Evolutionary conservation across 202 grass and related monocot genomes (phyloP), one percentile per base, ranked within the genome.

Genomic region (Carex arenaria): DNA sequence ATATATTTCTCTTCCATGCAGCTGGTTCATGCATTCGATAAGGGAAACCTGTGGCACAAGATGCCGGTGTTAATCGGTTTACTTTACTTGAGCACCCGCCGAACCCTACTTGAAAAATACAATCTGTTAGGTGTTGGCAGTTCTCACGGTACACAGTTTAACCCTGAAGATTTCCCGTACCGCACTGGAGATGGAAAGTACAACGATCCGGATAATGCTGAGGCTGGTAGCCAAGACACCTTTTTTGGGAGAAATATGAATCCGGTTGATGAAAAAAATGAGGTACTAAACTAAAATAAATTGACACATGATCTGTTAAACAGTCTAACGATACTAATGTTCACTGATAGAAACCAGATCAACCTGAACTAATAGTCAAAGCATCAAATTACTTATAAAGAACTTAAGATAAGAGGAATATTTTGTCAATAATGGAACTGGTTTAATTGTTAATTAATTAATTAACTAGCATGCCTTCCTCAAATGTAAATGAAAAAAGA

Each of bases 201-300:
- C 54, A 92, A 92, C 10, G 87, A 92, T 62, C 90, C 78, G 0
- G 43, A 89, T 68, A 91, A 87, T 63, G 76, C 64, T 1, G 70
- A 92, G 54, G 87, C 87, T 17, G 87, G 87, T 56, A 85, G 87
- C 60, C 65, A 85, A 60, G 5, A 85, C 32, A 85, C 87, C 42
- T 92, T 92, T 84, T 89, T 92, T 56, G 90, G 90, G 42, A 86
- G 87, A 82, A 91, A 89, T 76, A 91, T 91, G 90, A 75, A 72
- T 55, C 90, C 81, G 0, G 11, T 60, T 31, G 90, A 92, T 22
- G 82, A 85, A 56, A 76, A 55, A 5, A 52, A 76, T 18, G 72
- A 76, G 72, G 72, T 76, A 76, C 9, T 2, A 69, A 67, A 0
- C 12, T 36, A 12, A 67, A 15, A 38, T 17, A 32, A 28, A 40